These are phyloP conservation scores for Ramaria sp. DNA, from an alignment of 768 basidiomycete species.

Conservation along the genomic window DNA sequence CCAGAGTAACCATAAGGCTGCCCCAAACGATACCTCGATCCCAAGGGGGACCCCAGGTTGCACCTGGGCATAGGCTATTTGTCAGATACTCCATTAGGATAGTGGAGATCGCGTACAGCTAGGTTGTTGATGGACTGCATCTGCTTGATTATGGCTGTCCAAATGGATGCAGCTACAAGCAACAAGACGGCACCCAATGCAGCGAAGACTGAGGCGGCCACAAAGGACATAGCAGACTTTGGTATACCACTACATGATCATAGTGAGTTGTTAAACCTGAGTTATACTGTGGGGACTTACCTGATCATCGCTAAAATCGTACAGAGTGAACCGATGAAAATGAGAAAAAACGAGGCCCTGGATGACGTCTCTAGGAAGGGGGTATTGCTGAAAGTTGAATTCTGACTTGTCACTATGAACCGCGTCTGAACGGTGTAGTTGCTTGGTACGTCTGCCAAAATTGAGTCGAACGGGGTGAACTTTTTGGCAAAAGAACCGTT, in stretches of 20 bases:
- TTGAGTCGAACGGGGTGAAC: slow-evolving; percentile 54
- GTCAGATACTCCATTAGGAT: neutral
- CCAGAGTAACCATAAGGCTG: slow-evolving; percentile 61
- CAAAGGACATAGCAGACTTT: slow-evolving; percentile 54
- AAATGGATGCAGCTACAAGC: slow-evolving; percentile 61
- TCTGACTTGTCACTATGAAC: slow-evolving; percentile 35
- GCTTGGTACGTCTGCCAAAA: slow-evolving; percentile 55
- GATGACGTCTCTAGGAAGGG: slow-evolving; percentile 52
- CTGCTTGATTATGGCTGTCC: slow-evolving; percentile 68
- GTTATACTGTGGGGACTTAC: slow-evolving; percentile 30
- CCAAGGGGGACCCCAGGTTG: slow-evolving; percentile 36
- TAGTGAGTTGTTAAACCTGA: slow-evolving; percentile 7
- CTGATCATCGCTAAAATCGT: slow-evolving; percentile 53
- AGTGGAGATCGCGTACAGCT: slow-evolving; percentile 23
- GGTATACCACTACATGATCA: slow-evolving; percentile 44
- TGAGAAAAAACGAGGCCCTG: slow-evolving; percentile 63
- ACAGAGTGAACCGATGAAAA: slow-evolving; percentile 62
- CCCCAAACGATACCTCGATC: slow-evolving; percentile 51
- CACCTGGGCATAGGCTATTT: neutral
- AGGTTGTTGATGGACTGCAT: slow-evolving; percentile 46
- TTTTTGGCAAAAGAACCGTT: slow-evolving; percentile 46
- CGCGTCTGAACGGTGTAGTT: slow-evolving; percentile 52
- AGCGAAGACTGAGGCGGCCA: slow-evolving; percentile 55
- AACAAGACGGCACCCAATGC: slow-evolving; percentile 50
- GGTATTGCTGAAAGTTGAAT: slow-evolving; percentile 46